A percentile compares a stretch with the other conserved stretches of the same genome.
Evolutionary conservation across 1,284 basidiomycete species (phyloP).

Genomic region (Cystobasidiaceae sp.): DNA sequence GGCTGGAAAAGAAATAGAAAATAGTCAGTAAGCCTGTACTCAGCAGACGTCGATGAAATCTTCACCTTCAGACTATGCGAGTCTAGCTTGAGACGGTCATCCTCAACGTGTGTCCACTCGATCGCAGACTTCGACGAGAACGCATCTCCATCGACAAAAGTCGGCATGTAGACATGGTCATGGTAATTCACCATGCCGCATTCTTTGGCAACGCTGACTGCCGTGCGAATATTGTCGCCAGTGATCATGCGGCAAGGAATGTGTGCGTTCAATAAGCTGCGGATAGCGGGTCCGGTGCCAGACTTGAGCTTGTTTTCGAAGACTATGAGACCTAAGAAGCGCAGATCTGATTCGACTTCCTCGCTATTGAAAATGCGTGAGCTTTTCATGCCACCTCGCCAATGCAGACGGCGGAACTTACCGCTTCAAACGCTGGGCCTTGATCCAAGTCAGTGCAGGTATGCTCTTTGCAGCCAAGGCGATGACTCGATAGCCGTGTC

Average conservation of each 20-base stretch:
- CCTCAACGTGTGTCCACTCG: slow-evolving; percentile 90
- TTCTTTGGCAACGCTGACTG: slow-evolving; percentile 93
- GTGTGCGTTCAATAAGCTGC: slow-evolving; percentile 80
- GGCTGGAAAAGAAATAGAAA: neutral
- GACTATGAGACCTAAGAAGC: slow-evolving; percentile 92
- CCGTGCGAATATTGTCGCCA: slow-evolving; percentile 94
- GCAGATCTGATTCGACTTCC: slow-evolving; percentile 84
- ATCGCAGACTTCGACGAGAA: slow-evolving; percentile 55
- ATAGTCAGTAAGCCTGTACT: too few relatives aligned
- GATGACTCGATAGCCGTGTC: slow-evolving; percentile 95
- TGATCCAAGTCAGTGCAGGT: slow-evolving; percentile 91
- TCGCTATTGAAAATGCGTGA: too few relatives aligned
- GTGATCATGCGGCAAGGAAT: slow-evolving; percentile 97
- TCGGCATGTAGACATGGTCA: slow-evolving; percentile 84
- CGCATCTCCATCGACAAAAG: slow-evolving; percentile 64
- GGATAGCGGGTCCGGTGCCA: slow-evolving; percentile 85
- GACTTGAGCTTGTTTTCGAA: slow-evolving; percentile 99
- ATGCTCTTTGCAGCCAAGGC: slow-evolving; percentile 96
- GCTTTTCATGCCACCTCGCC: neutral
- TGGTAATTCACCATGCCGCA: slow-evolving; percentile 84
- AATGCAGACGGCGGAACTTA: slow-evolving; percentile 44
- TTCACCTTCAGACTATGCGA: slow-evolving; percentile 71
- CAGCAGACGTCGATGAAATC: too few relatives aligned
- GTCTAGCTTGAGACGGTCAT: slow-evolving; percentile 78
- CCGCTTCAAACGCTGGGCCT: slow-evolving; percentile 94